Evolutionary conservation across 371 early-diverging fungal species (phyloP).

Genomic region (Caulochytrium protostelioides): DNA sequence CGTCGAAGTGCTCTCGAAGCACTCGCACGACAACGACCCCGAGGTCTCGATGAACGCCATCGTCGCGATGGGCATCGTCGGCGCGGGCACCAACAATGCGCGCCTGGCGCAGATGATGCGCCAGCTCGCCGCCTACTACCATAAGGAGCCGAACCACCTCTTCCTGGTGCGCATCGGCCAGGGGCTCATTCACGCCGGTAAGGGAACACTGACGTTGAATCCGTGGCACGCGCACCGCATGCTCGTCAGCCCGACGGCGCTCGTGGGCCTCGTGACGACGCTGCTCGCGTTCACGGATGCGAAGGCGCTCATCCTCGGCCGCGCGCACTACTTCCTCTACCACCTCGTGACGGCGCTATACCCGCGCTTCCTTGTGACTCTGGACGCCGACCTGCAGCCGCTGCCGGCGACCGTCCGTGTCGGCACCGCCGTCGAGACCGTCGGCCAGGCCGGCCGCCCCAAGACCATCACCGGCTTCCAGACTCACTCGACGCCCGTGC

Average conservation of each 20-base stretch:
- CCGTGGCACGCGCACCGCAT: slow-evolving; percentile 79
- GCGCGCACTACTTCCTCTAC: slow-evolving; percentile 82
- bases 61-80: slow-evolving; percentile 95
- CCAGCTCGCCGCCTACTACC: slow-evolving; percentile 86
- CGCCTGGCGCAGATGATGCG: slow-evolving; percentile 91
- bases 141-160: slow-evolving; percentile 79
- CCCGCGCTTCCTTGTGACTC: slow-evolving; percentile 88
- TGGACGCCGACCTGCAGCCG: slow-evolving; percentile 61
- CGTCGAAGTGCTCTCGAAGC: slow-evolving; percentile 86
- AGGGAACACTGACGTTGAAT: slow-evolving; percentile 88
- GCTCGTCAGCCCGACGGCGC: slow-evolving; percentile 73
- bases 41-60: slow-evolving; percentile 89
- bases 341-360: slow-evolving; percentile 81
- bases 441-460: slow-evolving; percentile 97
- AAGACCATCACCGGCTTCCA: slow-evolving; percentile 98
- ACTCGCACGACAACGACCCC: slow-evolving; percentile 86
- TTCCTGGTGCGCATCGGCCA: slow-evolving; percentile 93
- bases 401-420: slow-evolving; percentile 78
- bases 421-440: slow-evolving; percentile 96
- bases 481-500: slow-evolving; percentile 91
- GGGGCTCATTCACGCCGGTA: slow-evolving; percentile 92
- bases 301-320: slow-evolving; percentile 63
- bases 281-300: slow-evolving; percentile 74
- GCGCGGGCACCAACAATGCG: slow-evolving; percentile 99
- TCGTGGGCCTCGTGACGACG: slow-evolving; percentile 66